Base-by-base conservation (phyloP, 2,329 filamentous ascomycete species). In the Alternaria conjuncta region DNA sequence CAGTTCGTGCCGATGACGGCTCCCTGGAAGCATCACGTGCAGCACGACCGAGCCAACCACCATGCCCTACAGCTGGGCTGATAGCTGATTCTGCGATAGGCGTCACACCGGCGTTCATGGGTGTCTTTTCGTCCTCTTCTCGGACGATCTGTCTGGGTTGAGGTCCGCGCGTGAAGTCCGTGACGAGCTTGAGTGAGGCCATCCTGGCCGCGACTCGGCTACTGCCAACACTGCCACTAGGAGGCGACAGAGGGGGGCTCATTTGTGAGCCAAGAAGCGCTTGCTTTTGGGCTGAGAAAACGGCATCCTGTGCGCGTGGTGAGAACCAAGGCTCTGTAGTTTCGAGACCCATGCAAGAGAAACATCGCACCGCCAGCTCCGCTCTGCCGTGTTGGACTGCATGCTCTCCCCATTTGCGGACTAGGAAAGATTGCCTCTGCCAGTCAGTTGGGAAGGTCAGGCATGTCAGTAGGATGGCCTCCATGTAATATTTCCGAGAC, bases 341-440 rank as follows among this genome's bases (percentile, higher is more conserved):
- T 76, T 97, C 94, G 20, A 91, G 86, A 23, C 92, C 93, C 18
- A 93, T 96, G 78, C 95, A 97, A 53, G 95, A 93, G 78, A 97
- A 97, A 80, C 91, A 98, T 73, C 94, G 87, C 53, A 97, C 96
- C 18, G 96, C 96, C 49, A 99, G 84, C 72, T 97, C 92, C 69
- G 96, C 92, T 73, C 97, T 92, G 15, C 92, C 91, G 71, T 96
- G 90, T 66, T 92, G 90, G 12, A 97, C 90, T 41, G 95, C 93
- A 83, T 92, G 90, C 74, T 97, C 95, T 61, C 96, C 96, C 96
- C 96, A 99, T 83, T 96, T 95, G 71, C 93, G 89, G 66, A 97
- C 89, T 51, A 99, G 88, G 72, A 92, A 91, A 12, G 92, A 90
- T 78, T 97, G 94, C 30, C 95, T 88, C 73, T 96, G 92, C 96